Conservation (phyloP, 2,329 filamentous ascomycete genomes). For the Neonectria coccinea region DNA sequence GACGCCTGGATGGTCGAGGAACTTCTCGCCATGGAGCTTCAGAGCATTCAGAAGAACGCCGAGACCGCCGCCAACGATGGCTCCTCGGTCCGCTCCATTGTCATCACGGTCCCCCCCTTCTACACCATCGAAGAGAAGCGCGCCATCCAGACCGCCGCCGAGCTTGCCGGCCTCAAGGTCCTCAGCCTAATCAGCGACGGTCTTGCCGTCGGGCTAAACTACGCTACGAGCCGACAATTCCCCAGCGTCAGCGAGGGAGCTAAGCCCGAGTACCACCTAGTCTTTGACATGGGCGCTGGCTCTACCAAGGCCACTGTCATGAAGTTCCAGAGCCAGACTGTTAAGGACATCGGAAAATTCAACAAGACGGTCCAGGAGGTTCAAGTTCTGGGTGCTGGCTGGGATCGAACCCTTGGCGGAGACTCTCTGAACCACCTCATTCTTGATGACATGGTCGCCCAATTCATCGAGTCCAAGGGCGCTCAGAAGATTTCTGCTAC, state of each 20-base stretch:
- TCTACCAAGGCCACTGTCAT: conserved; percentile 91
- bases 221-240: conserved; percentile 91
- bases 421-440: conserved; percentile 90
- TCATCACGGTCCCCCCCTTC: conserved; percentile 90
- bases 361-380: conserved; percentile 98
- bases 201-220: conserved; percentile 92
- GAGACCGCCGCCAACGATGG: conserved; percentile 83
- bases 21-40: conserved; percentile 93
- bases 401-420: conserved; percentile 90
- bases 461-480: conserved; percentile 78
- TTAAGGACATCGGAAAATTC: conserved; percentile 92
- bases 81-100: conserved; percentile 79
- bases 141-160: conserved; percentile 84
- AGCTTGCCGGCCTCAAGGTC: conserved; percentile 88
- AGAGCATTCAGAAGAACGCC: conserved; percentile 90
- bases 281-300: conserved; percentile 98
- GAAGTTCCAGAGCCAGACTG: conserved; percentile 86
- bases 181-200: conserved; percentile 89
- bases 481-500: conserved; percentile 74
- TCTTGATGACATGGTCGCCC: conserved; percentile 85
- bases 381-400: conserved; percentile 86
- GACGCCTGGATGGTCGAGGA: conserved; percentile 87
- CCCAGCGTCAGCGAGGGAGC: conserved; percentile 84
- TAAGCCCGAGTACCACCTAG: conserved; percentile 90
- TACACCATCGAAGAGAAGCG: conserved; percentile 92